Evolutionary conservation across 768 basidiomycete species (phyloP).

Genomic region (Psilocybe sp.): DNA sequence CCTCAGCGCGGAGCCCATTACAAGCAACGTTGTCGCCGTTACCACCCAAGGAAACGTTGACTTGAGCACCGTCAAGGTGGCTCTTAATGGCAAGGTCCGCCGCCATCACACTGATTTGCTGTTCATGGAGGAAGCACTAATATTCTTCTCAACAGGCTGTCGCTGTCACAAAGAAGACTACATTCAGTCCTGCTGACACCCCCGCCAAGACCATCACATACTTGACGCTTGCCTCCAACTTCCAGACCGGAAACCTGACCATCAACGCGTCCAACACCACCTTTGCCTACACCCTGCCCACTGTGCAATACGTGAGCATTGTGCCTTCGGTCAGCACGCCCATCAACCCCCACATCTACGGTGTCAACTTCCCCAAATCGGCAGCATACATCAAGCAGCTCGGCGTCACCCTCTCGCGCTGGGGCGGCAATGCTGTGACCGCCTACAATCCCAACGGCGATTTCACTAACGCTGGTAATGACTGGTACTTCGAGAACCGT

Average conservation of each 20-base stretch:
- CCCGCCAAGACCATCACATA: slow-evolving; percentile 48
- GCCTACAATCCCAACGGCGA: slow-evolving; percentile 50
- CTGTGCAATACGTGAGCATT: slow-evolving; percentile 39
- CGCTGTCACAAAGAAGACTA: slow-evolving; percentile 29
- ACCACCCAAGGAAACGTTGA: slow-evolving; percentile 47
- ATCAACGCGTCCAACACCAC: slow-evolving; percentile 38
- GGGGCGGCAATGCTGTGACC: slow-evolving; percentile 56
- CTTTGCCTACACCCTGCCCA: slow-evolving; percentile 41
- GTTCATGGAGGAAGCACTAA: not conserved
- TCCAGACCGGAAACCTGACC: slow-evolving; percentile 38
- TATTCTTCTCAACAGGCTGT: slow-evolving; percentile 21
- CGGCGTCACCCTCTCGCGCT: slow-evolving; percentile 49
- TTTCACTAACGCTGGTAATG: slow-evolving; percentile 52
- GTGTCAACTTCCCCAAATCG: slow-evolving; percentile 52
- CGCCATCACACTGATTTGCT: not conserved
- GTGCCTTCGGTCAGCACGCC: slow-evolving; percentile 30
- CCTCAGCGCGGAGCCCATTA: slow-evolving; percentile 50
- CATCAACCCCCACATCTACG: slow-evolving; percentile 50
- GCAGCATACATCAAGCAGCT: slow-evolving; percentile 44
- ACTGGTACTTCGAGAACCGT: slow-evolving; percentile 59
- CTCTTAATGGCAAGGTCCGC: slow-evolving; percentile 36
- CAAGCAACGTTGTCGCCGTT: slow-evolving; percentile 44
- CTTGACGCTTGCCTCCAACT: slow-evolving; percentile 35
- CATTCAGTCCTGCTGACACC: slow-evolving; percentile 42
- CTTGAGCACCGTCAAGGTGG: slow-evolving; percentile 33